Percentiles rank a stretch among this genome's conserved stretches.
phyloP scores from a whole-genome alignment of 2,329 filamentous ascomycete genomes.

The Conoideocrella luteorostrata region DNA sequence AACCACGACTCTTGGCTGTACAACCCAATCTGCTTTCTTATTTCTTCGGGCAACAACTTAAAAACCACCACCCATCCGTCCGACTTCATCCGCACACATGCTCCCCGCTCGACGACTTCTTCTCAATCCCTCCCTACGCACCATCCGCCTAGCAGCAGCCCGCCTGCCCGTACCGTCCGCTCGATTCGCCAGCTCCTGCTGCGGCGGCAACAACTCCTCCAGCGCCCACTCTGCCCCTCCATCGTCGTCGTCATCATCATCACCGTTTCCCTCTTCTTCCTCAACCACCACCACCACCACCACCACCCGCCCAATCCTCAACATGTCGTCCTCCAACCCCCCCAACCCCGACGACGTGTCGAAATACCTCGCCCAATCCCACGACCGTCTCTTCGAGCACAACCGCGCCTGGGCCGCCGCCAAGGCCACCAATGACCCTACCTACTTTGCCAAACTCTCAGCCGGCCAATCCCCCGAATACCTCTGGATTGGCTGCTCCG shows the following conservation, averaged over 20 bases:
- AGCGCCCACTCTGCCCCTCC: not conserved
- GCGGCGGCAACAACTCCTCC: not conserved
- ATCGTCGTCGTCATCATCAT: not conserved
- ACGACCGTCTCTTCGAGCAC: slow-evolving; percentile 63
- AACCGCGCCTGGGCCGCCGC: slow-evolving; percentile 60
- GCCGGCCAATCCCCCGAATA: slow-evolving; percentile 64
- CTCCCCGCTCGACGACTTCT: slow-evolving; percentile 1
- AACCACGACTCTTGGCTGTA: too few species aligned
- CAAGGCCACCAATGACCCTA: slow-evolving; percentile 51
- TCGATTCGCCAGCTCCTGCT: slow-evolving; percentile 7
- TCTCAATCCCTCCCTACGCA: slow-evolving; percentile 1
- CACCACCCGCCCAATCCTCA: not conserved
- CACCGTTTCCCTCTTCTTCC: not conserved
- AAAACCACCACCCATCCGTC: not conserved
- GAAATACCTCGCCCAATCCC: slow-evolving; percentile 53
- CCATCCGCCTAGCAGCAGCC: not conserved
- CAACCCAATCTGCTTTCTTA: too few species aligned
- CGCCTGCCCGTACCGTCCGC: not conserved
- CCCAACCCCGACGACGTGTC: slow-evolving; percentile 7
- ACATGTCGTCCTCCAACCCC: slow-evolving; percentile 4
- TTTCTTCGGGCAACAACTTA: too few species aligned
- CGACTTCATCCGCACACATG: slow-evolving; percentile 3
- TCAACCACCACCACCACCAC: not conserved
- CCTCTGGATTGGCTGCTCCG: slow-evolving; percentile 86
- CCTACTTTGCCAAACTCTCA: slow-evolving; percentile 58